Percentiles rank a stretch among this genome's conserved stretches.
Evolutionary conservation across 2,329 filamentous ascomycete genomes (phyloP).

Genomic region (Stagonosporopsis chrysanthemi): DNA sequence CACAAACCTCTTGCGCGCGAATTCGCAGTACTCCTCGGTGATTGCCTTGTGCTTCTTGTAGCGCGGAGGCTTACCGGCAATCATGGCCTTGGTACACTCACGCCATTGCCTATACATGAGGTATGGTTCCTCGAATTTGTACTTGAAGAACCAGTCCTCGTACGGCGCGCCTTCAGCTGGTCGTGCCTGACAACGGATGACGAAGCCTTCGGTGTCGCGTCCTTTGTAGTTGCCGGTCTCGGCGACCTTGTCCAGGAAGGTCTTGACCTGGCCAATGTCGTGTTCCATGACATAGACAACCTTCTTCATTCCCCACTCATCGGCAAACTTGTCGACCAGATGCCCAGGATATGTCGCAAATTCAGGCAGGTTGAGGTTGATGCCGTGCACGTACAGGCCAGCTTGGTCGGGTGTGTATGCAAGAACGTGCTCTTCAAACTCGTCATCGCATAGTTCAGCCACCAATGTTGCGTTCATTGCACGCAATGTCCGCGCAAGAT

Average conservation of each 20-base stretch:
- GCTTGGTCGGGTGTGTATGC: slow-evolving; percentile 83
- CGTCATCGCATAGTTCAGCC: slow-evolving; percentile 94
- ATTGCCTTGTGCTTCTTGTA: slow-evolving; percentile 88
- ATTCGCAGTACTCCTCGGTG: slow-evolving; percentile 88
- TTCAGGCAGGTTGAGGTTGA: slow-evolving; percentile 93
- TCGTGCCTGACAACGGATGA: slow-evolving; percentile 83
- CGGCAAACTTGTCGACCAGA: slow-evolving; percentile 88
- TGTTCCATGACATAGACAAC: slow-evolving; percentile 81
- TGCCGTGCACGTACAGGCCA: slow-evolving; percentile 92
- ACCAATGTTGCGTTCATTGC: slow-evolving; percentile 90
- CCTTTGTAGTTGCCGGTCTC: slow-evolving; percentile 90
- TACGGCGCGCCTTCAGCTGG: slow-evolving; percentile 63
- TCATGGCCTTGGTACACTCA: slow-evolving; percentile 92
- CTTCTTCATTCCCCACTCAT: slow-evolving; percentile 92
- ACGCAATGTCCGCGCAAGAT: slow-evolving; percentile 79
- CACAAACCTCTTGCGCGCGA: slow-evolving; percentile 76
- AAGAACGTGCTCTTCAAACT: slow-evolving; percentile 95
- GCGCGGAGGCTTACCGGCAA: slow-evolving; percentile 74
- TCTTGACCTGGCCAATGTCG: slow-evolving; percentile 74
- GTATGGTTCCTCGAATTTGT: slow-evolving; percentile 99
- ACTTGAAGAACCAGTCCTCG: slow-evolving; percentile 99
- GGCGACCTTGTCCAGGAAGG: slow-evolving; percentile 82
- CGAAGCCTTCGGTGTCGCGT: slow-evolving; percentile 94
- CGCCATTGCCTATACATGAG: slow-evolving; percentile 99
- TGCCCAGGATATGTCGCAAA: slow-evolving; percentile 86